Conservation (phyloP, 2,329 filamentous ascomycete genomes). For the Colletotrichum horii region DNA sequence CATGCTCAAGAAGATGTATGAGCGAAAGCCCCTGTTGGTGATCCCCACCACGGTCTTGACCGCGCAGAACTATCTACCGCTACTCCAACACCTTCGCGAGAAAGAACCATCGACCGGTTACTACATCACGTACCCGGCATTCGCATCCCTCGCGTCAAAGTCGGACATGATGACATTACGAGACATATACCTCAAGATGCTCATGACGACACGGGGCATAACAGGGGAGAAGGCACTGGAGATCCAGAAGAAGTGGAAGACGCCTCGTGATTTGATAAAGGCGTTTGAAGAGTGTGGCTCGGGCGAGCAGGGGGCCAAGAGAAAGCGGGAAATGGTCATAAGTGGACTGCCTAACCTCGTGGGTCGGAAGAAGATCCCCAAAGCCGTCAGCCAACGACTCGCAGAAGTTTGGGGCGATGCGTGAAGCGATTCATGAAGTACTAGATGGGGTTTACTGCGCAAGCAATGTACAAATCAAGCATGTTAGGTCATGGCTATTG, state of each 20-base stretch:
- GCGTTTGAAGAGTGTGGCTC: conserved; percentile 65
- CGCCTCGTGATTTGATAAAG: conserved; percentile 73
- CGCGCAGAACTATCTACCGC: conserved; percentile 67
- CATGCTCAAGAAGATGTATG: conserved; percentile 70
- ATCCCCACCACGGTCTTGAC: conserved; percentile 71
- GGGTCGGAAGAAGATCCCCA: conserved; percentile 72
- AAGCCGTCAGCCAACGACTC: conserved; percentile 69
- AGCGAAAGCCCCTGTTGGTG: conserved; percentile 60
- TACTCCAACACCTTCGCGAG: conserved; percentile 63
- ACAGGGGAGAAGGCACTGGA: conserved; percentile 81
- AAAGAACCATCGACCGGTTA: conserved; percentile 56
- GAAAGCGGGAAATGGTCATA: conserved; percentile 65
- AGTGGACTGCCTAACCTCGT: conserved; percentile 62
- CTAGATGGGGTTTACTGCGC: background rate
- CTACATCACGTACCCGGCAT: conserved; percentile 73
- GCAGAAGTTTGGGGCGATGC: conserved; percentile 73
- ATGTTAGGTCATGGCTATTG: background rate
- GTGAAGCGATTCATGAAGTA: conserved; percentile 27
- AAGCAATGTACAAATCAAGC: background rate
- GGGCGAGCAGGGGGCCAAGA: conserved; percentile 56
- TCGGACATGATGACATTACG: conserved; percentile 75
- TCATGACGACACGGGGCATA: conserved; percentile 79
- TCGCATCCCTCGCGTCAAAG: conserved; percentile 76
- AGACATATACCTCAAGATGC: conserved; percentile 82
- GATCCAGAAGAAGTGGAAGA: conserved; percentile 80